Base-by-base conservation (phyloP, 805 yeast genomes). In the Huiozyma sinensis region DNA sequence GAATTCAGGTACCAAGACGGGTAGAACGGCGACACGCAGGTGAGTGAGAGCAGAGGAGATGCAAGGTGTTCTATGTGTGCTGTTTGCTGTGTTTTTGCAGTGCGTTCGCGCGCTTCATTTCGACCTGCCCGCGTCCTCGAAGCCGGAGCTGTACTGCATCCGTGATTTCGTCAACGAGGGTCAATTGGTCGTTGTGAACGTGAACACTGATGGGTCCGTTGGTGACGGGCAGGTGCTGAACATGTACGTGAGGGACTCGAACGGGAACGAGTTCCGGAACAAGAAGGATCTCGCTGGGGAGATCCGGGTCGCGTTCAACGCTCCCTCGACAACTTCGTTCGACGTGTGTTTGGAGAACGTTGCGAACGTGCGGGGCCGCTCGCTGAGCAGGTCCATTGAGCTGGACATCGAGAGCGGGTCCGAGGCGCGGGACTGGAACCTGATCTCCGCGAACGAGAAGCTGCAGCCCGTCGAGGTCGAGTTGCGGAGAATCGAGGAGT, bases 361-460 rank as follows among this genome's bases (percentile, higher is more conserved):
- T 34, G 36, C 44, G 28, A 33, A 36, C 35, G 34, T 13, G 8
- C 38, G 52, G 28, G 63, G 66, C 44, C 73, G 73, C 28, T 68
- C 70, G 39, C 56, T 74, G 52, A 63, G 68, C 47, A 81, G 97
- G 64, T 81, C 81, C 43, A 70, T 92, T 54, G 96, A 88, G 58
- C 70, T 92, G 57, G 97, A 89, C 51, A 81, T 92, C 47, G 97
- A 92, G 65, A 80, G 88, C 49, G 98, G 98, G 38, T 85, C 97
- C 42, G 85, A 88, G 56, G 98, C 97, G 36, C 82, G 97, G 66
- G 97, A 92, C 68, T 92, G 97, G 97, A 87, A 88, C 61, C 86
- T 88, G 27, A 71, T 89, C 50, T 96, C 89, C 70, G 89, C 95
- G 39, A 76, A 83, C 38, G 97, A 92, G 65, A 86, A 87, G 63